A percentile compares a stretch with the other conserved stretches of the same genome.
phyloP scores from a whole-genome alignment of 108 stramenopile species.

The Cylindrotheca fusiformis region DNA sequence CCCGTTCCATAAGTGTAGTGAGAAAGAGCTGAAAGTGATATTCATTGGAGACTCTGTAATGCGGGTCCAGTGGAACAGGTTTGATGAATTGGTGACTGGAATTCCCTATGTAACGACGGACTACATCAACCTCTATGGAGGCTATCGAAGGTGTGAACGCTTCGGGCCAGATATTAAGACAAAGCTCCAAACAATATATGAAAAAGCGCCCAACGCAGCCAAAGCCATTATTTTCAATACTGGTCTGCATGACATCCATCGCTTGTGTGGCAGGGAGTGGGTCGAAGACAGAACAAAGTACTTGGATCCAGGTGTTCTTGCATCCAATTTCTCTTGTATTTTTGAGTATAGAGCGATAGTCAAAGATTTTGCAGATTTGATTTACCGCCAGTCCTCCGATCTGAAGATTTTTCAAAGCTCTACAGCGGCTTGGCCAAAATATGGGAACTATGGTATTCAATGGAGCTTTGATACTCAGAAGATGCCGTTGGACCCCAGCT shows the following conservation, averaged over 20 bases:
- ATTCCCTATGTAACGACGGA: slow-evolving; percentile 8
- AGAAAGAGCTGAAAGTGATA: slow-evolving; percentile 47
- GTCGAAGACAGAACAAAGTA: slow-evolving; percentile 26
- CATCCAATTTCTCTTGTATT: slow-evolving; percentile 37
- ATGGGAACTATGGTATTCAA: slow-evolving; percentile 70
- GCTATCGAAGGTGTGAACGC: slow-evolving; percentile 19
- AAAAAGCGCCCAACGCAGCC: slow-evolving; percentile 15
- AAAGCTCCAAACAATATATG: slow-evolving; percentile 7
- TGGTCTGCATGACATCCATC: slow-evolving; percentile 73
- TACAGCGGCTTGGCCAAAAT: slow-evolving; percentile 71
- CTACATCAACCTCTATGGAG: slow-evolving; percentile 19
- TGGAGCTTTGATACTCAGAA: slow-evolving; percentile 58
- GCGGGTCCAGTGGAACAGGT: slow-evolving; percentile 48
- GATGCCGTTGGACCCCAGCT: slow-evolving; percentile 51
- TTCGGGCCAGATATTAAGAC: slow-evolving; percentile 6
- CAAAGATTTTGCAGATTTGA: slow-evolving; percentile 26
- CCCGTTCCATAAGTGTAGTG: slow-evolving; percentile 10
- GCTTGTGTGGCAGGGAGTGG: slow-evolving; percentile 53
- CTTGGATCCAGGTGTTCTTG: slow-evolving; percentile 10
- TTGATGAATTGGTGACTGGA: slow-evolving; percentile 9
- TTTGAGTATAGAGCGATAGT: slow-evolving; percentile 41
- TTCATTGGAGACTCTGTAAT: slow-evolving; percentile 77
- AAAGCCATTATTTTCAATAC: slow-evolving; percentile 67
- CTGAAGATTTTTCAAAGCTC: slow-evolving; percentile 68
- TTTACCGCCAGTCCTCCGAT: slow-evolving; percentile 41